These are phyloP conservation scores for sorghum (Sorghum bicolor) DNA, from an alignment of 176 grass and related monocot genomes.

Conservation along the genomic window Sorghum_bicolor_NCBIv3 NC_012870.2:68440501-68441000, in stretches of 20 bases:
- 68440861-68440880: not conserved
- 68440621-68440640: not conserved
- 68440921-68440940: not conserved
- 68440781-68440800: not conserved
- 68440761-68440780: not conserved
- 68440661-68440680: not conserved
- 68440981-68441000: too few relatives aligned
- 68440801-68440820: not conserved
- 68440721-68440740: not conserved
- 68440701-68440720: not conserved
- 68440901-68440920: not conserved
- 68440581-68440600: not conserved
- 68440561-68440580: not conserved
- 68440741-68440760: not conserved
- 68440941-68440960: not conserved
- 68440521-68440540: not conserved
- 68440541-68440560: not conserved
- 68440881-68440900: not conserved
- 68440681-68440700: not conserved
- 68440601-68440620: not conserved
- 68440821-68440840: not conserved
- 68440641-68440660: not conserved
- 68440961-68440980: too few relatives aligned
- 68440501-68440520: not conserved
- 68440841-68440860: not conserved